Base-by-base conservation (phyloP, 2,329 filamentous ascomycete species). In the Colletotrichum destructivum region DNA sequence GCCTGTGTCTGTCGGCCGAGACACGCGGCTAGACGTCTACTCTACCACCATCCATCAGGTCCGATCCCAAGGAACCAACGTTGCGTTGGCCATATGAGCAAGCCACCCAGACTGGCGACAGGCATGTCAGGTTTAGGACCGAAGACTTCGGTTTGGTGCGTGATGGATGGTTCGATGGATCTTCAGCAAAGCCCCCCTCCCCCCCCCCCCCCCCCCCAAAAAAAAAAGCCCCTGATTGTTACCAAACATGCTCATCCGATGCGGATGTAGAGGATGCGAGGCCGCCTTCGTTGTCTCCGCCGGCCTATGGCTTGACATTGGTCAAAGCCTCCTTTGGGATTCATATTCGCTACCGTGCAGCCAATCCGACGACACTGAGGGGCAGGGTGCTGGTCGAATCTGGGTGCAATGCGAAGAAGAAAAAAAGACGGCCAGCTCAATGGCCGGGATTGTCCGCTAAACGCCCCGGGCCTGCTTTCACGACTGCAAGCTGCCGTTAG, bases 401-500 rank as follows among this genome's bases (percentile, higher is more conserved):
- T 74, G 73, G 75, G 75, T 72, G 74, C 72, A 75, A 72, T 71
- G 69, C 69, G 44, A 49, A 73, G 75, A 55, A 5, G 75, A 55
- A 2, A 31, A 52, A 52, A 18, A 26, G 18, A 71, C 74, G 72
- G 75, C 76, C 76, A 78, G 79, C 73, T 76, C 79, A 76, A 77
- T 77, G 77, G 78, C 77, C 79, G 78, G 72, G 73, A 75, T 75
- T 76, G 75, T 74, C 76, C 76, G 77, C 75, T 69, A 75, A 76
- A 80, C 74, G 76, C 76, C 78, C 77, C 78, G 78, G 77, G 77
- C 78, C 76, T 78, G 77, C 75, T 77, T 81, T 77, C 75, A 56
- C 66, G 74, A 62, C 77, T 85, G 84, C 83, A 84, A 77, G 75
- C 76, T 81, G 72, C 84, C 84, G 84, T 77, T 75, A 77, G 78